Base-by-base conservation (phyloP, 2,329 filamentous ascomycete genomes). In the Cytospora chrysosperma region DNA sequence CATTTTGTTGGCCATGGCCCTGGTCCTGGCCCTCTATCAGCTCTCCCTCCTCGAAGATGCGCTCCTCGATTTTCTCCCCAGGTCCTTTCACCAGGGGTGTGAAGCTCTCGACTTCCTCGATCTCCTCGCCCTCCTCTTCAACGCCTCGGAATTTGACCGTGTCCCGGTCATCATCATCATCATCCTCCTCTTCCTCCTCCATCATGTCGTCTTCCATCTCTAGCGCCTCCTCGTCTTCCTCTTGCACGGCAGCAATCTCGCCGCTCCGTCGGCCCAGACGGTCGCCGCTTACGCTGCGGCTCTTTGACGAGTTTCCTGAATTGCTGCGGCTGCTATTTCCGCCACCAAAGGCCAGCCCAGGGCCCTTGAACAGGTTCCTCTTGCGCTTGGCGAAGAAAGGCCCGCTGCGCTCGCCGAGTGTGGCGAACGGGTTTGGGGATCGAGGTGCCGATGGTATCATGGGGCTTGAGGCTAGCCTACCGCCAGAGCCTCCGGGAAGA, bases 321-420 rank as follows among this genome's bases (percentile, higher is more conserved):
- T 21, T 30, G 1, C 75, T 73, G 8, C 75, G 74, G 21, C 59
- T 60, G 12, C 75, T 73, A 8, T 74, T 74, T 19, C 63, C 50
- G n/a, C 71, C 77, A 59, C 79, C 81, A 54, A 88, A 79, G 67
- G 84, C 83, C 32, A 89, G 77, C 75, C 87, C 87, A 0, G 92
- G 92, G 0, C 92, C 92, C 73, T 94, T 94, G 79, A 96, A 95
- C 2, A 93, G 75, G 62, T 87, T 92, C 63, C 90, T 85, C 77
- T 94, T 96, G 63, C 91, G 79, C 73, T 92, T 92, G 1, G 92
- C 91, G 71, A 95, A 96, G 52, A 92, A 79, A 5, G 74, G 75
- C 52, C 71, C 74, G 5, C 70, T 73, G 3, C 88, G 83, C 55
- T 66, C 62, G 19, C 56, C 60, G 62, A 59, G 75, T 71, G 12